Base-by-base conservation (phyloP, 176 grass and related monocot genomes). In the Metroxylon sagu region DNA sequence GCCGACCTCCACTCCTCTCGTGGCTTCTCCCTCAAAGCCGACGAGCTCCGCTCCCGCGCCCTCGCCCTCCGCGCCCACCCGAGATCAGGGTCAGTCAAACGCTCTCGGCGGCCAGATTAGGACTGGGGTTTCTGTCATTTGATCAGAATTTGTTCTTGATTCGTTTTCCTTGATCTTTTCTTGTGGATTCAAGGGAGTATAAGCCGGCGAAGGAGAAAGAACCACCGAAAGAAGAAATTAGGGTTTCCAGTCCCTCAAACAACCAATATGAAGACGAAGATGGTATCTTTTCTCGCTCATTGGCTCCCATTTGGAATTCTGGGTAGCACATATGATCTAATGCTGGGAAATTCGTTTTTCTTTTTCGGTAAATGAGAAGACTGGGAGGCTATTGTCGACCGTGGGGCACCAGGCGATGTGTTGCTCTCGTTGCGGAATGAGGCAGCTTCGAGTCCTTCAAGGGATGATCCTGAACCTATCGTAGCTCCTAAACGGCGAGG, bases 351-450 rank as follows among this genome's bases (percentile, higher is more conserved):
- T 23, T 23, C 21, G 28, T 29, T 29, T 29, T 3, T 43, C 10
- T 43, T 43, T 43, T 43, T 43, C 8, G 35, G 59, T 43, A 10
- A 72, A 55, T 27, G 48, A 67, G 65, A 72, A 97, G 93, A 97
- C 59, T 97, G 93, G 92, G 93, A 97, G 54, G 66, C 66, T 50
- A 65, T 91, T 73, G 84, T 79, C 29, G 93, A 96, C 18, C 66
- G 81, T 6, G 80, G 68, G 4, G 71, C 54, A 26, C 53, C 43
- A 25, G 78, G 83, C 16, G 69, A 71, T 16, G 50, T 54, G 29
- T 18, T 81, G 16, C 71, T 76, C 21, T 76, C 79, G 27, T 59
- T 75, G 49, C 54, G 62, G 58, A 61, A 62, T 16, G 67, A 82
- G 65, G 54, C 64, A 14, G 76, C 65, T 6, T 78, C 70, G 60